Base-by-base conservation (phyloP, 306 rosid species). In the Pyrus pyrifolia region DNA sequence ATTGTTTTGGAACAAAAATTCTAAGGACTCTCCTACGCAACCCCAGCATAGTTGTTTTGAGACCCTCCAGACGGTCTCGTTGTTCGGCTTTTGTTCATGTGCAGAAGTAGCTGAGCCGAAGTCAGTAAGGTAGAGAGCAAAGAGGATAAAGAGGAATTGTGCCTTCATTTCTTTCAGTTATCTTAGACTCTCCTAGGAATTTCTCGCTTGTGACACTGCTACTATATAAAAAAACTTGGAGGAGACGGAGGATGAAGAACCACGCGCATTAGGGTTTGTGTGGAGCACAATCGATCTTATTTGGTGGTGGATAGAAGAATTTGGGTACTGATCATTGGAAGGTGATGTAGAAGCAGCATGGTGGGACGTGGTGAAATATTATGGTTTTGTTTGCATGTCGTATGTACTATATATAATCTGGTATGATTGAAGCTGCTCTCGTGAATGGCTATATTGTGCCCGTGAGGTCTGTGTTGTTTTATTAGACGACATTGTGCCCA, bases 11-110 rank as follows among this genome's bases (percentile, higher is more conserved):
- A 83, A 93, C 29, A 93, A 61, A 76, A 91, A 94, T 49, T 94
- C 85, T 11, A 94, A 18, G 1, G 98, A 87, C 73, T 91, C 98
- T 2, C 74, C 83, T 0, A 88, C n/a, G 89, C 98, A 94, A 1
- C 90, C 90, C 96, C 86, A 88, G 81, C 98, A 94, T 19, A 91
- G 85, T 17, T 91, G 91, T 83, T 91, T 91, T 4, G 98, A 91
- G 3, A 89, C 74, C 25, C 38, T 71, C 80, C 82, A 85, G 63
- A 91, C 80, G 72, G 97, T 91, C 12, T 90, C 88, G 35, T 90
- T 90, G 80, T 88, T 85, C 17, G 83, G 75, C 13, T 11, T 82
- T 60, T 74, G 87, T 27, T 72, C 61, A 27, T 79, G 15, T 57
- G 78, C 72, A 52, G 85, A 73, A 61, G 14, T 76, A 35, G 46